Evolutionary conservation across 1,139 yeast genomes (phyloP).

Genomic region (Kodamaea anthophila): DNA sequence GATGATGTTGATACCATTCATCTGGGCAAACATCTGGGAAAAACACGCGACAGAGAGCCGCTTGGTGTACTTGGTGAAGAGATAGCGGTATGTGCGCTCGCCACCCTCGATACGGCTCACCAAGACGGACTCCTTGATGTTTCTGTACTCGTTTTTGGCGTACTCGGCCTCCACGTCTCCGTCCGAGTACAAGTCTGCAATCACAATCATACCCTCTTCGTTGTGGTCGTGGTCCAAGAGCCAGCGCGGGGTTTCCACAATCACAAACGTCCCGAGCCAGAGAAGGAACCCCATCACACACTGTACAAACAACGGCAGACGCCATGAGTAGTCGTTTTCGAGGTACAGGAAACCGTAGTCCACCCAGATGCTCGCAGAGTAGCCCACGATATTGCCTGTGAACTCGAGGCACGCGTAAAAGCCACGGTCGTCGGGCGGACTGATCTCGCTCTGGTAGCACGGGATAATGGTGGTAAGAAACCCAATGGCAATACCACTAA

Average conservation of each 20-base stretch:
- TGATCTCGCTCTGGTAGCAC: slow-evolving; percentile 84
- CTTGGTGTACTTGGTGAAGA: slow-evolving; percentile 57
- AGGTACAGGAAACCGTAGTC: slow-evolving; percentile 74
- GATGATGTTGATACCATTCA: slow-evolving; percentile 88
- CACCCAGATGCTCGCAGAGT: slow-evolving; percentile 84
- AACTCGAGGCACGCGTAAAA: slow-evolving; percentile 87
- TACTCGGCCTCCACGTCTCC: slow-evolving; percentile 30
- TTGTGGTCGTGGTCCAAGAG: slow-evolving; percentile 81
- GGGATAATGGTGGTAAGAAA: slow-evolving; percentile 92
- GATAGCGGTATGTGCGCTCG: slow-evolving; percentile 58
- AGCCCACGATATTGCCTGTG: slow-evolving; percentile 86
- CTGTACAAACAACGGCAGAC: slow-evolving; percentile 73
- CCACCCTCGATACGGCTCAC: slow-evolving; percentile 72
- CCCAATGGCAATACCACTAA: slow-evolving; percentile 87
- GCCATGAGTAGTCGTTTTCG: slow-evolving; percentile 55
- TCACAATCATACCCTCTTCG: slow-evolving; percentile 65
- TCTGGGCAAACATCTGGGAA: slow-evolving; percentile 86
- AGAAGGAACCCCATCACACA: slow-evolving; percentile 67
- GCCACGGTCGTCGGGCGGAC: slow-evolving; percentile 87
- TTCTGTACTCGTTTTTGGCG: slow-evolving; percentile 23
- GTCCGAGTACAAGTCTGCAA: slow-evolving; percentile 41
- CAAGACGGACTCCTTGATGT: slow-evolving; percentile 42
- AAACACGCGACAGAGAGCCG: slow-evolving; percentile 87
- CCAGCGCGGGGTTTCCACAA: slow-evolving; percentile 91
- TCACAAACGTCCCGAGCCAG: slow-evolving; percentile 65